phyloP scores from a whole-genome alignment of 108 stramenopile genomes.

The Hondaea fermentalgiana region DNA sequence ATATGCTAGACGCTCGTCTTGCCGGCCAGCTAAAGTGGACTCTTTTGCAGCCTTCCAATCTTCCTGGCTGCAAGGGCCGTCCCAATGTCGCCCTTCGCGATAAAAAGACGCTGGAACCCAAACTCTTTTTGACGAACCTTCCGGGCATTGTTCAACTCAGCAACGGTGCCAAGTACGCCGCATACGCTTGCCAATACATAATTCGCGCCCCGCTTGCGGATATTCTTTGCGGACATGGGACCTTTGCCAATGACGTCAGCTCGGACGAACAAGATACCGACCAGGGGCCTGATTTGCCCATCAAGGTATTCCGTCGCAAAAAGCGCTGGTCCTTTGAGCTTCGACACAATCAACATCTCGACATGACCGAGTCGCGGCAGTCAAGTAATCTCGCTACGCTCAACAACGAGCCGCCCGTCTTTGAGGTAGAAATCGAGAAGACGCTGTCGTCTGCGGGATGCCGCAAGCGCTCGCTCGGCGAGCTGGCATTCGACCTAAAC shows the following conservation, averaged over 20 bases:
- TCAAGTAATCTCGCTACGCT: neutral
- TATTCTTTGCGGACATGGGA: neutral
- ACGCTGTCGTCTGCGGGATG: neutral
- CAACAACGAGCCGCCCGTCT: neutral
- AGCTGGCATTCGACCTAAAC: neutral
- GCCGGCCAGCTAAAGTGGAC: conserved; percentile 7
- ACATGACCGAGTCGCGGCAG: conserved; percentile 1
- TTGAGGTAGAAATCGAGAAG: neutral
- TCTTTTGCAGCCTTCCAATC: neutral
- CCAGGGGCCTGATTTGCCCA: neutral
- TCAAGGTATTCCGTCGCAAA: conserved; percentile 12
- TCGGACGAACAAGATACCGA: neutral
- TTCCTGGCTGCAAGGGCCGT: neutral
- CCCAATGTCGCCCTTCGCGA: neutral
- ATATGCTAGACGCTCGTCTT: neutral
- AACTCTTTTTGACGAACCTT: neutral
- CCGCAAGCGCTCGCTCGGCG: neutral
- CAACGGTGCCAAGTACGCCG: neutral
- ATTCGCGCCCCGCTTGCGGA: neutral
- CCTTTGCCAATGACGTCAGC: neutral
- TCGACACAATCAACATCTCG: neutral
- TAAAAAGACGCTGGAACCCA: neutral
- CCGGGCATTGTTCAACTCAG: neutral
- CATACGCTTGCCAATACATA: neutral
- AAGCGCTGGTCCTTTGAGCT: neutral